Evolutionary conservation across 2,329 filamentous ascomycete genomes (phyloP), one percentile per base, ranked within the genome.

Genomic region (Zasmidium angulare): DNA sequence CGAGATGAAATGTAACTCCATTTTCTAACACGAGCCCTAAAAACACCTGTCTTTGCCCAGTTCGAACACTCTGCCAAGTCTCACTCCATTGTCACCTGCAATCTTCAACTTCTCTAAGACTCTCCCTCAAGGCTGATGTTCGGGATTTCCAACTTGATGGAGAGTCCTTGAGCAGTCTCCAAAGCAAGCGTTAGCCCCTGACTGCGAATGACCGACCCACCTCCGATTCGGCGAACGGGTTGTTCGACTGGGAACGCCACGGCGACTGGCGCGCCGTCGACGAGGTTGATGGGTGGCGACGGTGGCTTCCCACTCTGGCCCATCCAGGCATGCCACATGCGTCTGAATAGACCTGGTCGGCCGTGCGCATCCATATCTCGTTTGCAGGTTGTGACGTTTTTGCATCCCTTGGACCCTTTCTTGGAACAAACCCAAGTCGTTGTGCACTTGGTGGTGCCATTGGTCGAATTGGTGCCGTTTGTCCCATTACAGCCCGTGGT

Each of bases 101-200:
- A n/a, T n/a, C n/a, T n/a, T n/a, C n/a, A n/a, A n/a, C n/a, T 36
- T 36, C 29, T 36, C 29, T 36, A 36, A 83, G 81, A 36, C n/a
- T n/a, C n/a, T 7, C 29, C 29, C 14, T 36, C 7, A 14, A 36
- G 29, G 29, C 29, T 36, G 14, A 36, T 36, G 14, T 36, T 14
- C 14, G 14, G 29, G 14, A 36, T 36, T 14, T 36, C 29, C 14
- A 36, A 36, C 29, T 36, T 36, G 7, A 36, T 7, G 7, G 29
- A 7, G 7, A 36, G 7, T 36, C 29, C 29, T 36, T 36, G 7
- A 7, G 14, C 7, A 7, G 29, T 36, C 29, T 36, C 29, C 14
- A 36, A 36, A 36, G 29, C 7, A 36, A 36, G 29, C 29, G 29
- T 14, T 36, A 36, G 14, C 14, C 29, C 14, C 7, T 14, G 29